Conservation (phyloP, 441 rosid genomes). For the Croton setiger region DNA sequence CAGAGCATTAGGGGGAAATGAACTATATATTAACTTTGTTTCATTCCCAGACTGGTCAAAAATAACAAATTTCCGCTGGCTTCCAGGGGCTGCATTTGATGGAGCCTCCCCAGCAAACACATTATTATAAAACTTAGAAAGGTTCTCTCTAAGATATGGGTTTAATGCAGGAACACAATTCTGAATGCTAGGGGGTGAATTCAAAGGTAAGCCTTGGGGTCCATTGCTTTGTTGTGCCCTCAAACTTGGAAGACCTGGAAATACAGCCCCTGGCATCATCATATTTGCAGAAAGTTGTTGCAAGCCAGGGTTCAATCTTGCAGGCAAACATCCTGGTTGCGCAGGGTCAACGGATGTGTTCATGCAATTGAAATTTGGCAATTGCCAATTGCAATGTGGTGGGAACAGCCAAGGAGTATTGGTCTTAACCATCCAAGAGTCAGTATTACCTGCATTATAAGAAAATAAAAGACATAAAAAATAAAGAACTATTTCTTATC, state of each 20-base stretch:
- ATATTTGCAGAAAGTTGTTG: slow-evolving; percentile 30
- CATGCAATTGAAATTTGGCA: slow-evolving; percentile 41
- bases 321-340: slow-evolving; percentile 46
- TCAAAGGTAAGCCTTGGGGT: slow-evolving; percentile 35
- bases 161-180: slow-evolving; percentile 27
- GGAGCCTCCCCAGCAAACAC: slow-evolving; percentile 27
- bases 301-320: slow-evolving; percentile 34
- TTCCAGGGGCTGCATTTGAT: slow-evolving; percentile 29
- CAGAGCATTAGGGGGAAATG: slow-evolving; percentile 27
- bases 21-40: slow-evolving; percentile 44
- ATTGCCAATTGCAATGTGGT: slow-evolving; percentile 37
- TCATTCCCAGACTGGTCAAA: slow-evolving; percentile 64
- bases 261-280: slow-evolving; percentile 28
- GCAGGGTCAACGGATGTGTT: slow-evolving; percentile 38
- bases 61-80: slow-evolving; percentile 42
- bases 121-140: slow-evolving; percentile 25
- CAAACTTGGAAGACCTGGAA: slow-evolving; percentile 32
- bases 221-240: slow-evolving; percentile 35
- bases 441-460: slow-evolving; percentile 24
- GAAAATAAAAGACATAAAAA: slow-evolving; percentile 6
- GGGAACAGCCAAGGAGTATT: slow-evolving; percentile 25
- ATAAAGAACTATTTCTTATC: not conserved
- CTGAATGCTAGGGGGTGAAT: slow-evolving; percentile 29
- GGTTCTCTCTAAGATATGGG: slow-evolving; percentile 31
- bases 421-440: slow-evolving; percentile 47